phyloP scores from a whole-genome alignment of 495 filamentous ascomycete species.

The Penicillium salamii region DNA sequence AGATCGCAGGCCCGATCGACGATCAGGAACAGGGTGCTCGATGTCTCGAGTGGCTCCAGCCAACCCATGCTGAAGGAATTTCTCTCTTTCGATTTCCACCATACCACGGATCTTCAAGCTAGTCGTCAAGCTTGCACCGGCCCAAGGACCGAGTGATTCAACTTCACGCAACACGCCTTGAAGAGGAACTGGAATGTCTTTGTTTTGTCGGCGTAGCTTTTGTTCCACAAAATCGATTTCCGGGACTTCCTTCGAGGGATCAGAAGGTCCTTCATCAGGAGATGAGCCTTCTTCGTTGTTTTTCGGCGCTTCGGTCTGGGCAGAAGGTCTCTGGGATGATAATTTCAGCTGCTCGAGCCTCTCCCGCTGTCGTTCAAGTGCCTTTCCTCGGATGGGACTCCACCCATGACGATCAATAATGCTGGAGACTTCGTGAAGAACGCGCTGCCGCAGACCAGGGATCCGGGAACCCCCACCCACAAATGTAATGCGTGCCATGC shows the following conservation, averaged over 20 bases:
- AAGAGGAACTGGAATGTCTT: slow-evolving; percentile 40
- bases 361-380: slow-evolving; percentile 50
- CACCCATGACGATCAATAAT: slow-evolving; percentile 68
- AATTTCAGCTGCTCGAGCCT: slow-evolving; percentile 48
- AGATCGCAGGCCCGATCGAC: slow-evolving; percentile 51
- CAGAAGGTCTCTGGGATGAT: slow-evolving; percentile 23
- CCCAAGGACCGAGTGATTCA: slow-evolving; percentile 84
- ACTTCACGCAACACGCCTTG: slow-evolving; percentile 68
- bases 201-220: slow-evolving; percentile 51
- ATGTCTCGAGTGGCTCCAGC: slow-evolving; percentile 64
- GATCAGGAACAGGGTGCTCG: slow-evolving; percentile 54
- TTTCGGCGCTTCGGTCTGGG: slow-evolving; percentile 14
- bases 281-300: slow-evolving; percentile 32
- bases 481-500: slow-evolving; percentile 88
- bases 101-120: slow-evolving; percentile 75
- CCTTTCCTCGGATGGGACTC: slow-evolving; percentile 68
- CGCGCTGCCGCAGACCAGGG: slow-evolving; percentile 74
- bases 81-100: slow-evolving; percentile 82
- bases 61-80: slow-evolving; percentile 73
- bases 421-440: slow-evolving; percentile 68
- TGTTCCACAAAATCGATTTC: slow-evolving; percentile 64
- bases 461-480: slow-evolving; percentile 79
- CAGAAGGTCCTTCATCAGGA: slow-evolving; percentile 35
- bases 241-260: slow-evolving; percentile 22
- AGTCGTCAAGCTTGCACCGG: slow-evolving; percentile 77